These are phyloP conservation scores for Rosellinia necatrix DNA, from an alignment of 2,329 filamentous ascomycete species.

Conservation along the genomic window DNA sequence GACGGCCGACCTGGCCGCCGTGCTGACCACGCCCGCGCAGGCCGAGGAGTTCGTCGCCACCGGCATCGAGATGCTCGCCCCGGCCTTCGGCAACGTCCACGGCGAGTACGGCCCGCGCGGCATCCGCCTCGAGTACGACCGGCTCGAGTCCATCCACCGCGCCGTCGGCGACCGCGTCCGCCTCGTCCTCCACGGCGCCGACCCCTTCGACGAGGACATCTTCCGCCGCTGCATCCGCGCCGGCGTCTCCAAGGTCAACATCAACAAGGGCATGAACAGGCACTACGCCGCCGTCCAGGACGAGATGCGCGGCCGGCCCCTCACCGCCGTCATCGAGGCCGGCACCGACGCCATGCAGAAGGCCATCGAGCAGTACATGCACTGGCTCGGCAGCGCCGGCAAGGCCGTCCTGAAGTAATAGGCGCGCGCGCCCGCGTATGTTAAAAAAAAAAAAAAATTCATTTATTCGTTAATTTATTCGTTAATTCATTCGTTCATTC, in stretches of 20 bases:
- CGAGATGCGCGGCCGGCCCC: constrained; percentile 51
- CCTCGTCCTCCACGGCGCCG: constrained; percentile 54
- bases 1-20: constrained; percentile 45
- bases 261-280: constrained; percentile 58
- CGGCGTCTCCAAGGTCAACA: constrained; percentile 55
- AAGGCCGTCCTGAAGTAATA: constrained; percentile 40
- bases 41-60: constrained; percentile 67
- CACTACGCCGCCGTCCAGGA: constrained; percentile 51
- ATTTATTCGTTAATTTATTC: too few relatives aligned
- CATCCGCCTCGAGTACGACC: constrained; percentile 44
- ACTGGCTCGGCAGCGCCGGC: constrained; percentile 51
- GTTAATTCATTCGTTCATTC: too few relatives aligned
- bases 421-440: too few relatives aligned
- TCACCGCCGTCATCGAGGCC: constrained; percentile 54
- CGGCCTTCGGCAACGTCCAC: constrained; percentile 72
- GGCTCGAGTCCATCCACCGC: constrained; percentile 44
- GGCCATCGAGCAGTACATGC: constrained; percentile 53
- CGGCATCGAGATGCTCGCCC: constrained; percentile 70
- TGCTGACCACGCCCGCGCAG: constrained; percentile 66
- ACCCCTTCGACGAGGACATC: constrained; percentile 52
- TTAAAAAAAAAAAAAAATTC: too few relatives aligned
- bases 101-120: constrained; percentile 63
- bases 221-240: constrained; percentile 50
- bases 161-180: constrained; percentile 51
- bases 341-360: constrained; percentile 53